A percentile compares a stretch with the other conserved stretches of the same genome.
phyloP scores from a whole-genome alignment of 2,329 filamentous ascomycete genomes.

The Aureobasidium sp. region DNA sequence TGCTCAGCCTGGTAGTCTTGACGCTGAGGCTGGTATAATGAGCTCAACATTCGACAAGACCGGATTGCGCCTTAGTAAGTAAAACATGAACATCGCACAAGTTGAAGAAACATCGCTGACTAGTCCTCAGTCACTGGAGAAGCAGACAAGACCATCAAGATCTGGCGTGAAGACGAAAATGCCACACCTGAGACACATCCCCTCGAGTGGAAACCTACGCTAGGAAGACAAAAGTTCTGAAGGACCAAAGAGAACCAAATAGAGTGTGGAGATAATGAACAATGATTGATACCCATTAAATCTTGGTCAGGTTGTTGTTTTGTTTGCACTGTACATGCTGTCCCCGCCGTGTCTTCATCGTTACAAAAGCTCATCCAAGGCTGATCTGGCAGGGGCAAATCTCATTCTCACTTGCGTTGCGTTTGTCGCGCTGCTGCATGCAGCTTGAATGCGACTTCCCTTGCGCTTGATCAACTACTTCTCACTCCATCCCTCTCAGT shows the following conservation, averaged over 20 bases:
- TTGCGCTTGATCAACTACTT: background rate
- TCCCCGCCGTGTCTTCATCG: background rate
- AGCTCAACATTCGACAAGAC: slow-evolving; percentile 87
- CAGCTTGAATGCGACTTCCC: slow-evolving; percentile 1
- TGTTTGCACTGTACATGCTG: background rate
- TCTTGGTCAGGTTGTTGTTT: background rate
- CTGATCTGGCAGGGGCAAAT: background rate
- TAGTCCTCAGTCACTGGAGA: slow-evolving; percentile 76
- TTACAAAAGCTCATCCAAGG: background rate
- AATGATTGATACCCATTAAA: slow-evolving; percentile 12
- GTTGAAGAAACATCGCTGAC: background rate
- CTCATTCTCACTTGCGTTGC: background rate
- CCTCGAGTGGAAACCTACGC: slow-evolving; percentile 79
- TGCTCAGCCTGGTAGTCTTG: slow-evolving; percentile 86
- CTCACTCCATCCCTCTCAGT: background rate
- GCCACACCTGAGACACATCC: slow-evolving; percentile 90
- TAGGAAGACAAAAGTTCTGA: slow-evolving; percentile 64
- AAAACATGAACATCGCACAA: background rate
- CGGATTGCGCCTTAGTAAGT: slow-evolving; percentile 29
- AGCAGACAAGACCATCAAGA: slow-evolving; percentile 92
- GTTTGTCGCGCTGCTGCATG: background rate
- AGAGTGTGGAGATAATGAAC: slow-evolving; percentile 12
- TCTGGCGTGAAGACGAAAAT: slow-evolving; percentile 90
- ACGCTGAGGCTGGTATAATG: slow-evolving; percentile 93
- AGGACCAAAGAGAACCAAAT: background rate